Base-by-base conservation (phyloP, 495 filamentous ascomycete genomes). In the Penicillium lividum region DNA sequence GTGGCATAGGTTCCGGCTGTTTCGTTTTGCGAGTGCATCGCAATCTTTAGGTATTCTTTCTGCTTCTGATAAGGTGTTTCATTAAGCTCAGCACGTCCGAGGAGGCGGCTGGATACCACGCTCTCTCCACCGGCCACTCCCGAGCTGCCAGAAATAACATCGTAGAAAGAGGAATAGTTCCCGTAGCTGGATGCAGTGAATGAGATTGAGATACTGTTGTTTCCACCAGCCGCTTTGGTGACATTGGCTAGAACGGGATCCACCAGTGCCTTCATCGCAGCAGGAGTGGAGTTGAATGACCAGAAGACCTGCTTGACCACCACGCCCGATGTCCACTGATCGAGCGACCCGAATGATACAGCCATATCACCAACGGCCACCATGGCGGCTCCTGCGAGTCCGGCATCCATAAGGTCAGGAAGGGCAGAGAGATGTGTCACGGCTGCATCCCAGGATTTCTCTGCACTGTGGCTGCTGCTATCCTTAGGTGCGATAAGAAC, bases 381-480 rank as follows among this genome's bases (percentile, higher is more conserved):
- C 3, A 40, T 52, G 4, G 63, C 38, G 0, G 53, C 63, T 2
- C 60, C 63, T 2, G 57, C 56, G 15, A 61, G 3, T 0, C 63
- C 61, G 27, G 15, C 11, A 16, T 68, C 66, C 62, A 79, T 76
- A 43, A 80, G 68, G 15, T 71, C 71, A 38, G 78, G 73, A 45
- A 84, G 77, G 6, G 38, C 57, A 10, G 65, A 56, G 28, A 75
- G 71, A 57, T 71, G 74, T 1, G 68, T 70, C 0, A 73, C 66
- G 5, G 79, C 48, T 1, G 72, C 78, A 0, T 64, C 69, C 81
- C 78, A 83, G 54, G 77, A 78, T 1, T 1, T 22, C 22, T 22
- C 22, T 22, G 22, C 22, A 22, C 22, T 22, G 22, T 22, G 22
- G n/a, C 46, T 53, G 8, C 50, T 61, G 13, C 48, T 68, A n/a